A percentile compares a stretch with the other conserved stretches of the same genome.
Conservation (phyloP, 2,329 filamentous ascomycete genomes). For the Atkinsonella hypoxylon region DNA sequence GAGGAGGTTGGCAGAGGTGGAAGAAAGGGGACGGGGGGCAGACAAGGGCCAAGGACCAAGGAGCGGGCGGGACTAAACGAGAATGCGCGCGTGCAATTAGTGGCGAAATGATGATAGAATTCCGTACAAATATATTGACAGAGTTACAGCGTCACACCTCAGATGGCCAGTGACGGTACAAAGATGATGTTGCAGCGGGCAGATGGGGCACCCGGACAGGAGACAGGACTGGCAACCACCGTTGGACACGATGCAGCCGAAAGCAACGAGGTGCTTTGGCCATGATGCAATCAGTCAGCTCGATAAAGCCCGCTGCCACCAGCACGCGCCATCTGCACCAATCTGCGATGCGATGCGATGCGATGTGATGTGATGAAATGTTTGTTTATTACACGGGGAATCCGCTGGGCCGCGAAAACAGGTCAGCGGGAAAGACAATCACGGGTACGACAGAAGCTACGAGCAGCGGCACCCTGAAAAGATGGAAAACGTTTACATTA, state of each 20-base stretch:
- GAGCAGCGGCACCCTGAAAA: background rate
- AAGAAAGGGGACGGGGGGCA: too few species aligned
- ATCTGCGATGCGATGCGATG: background rate
- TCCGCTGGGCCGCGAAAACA: background rate
- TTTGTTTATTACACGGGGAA: constrained; percentile 1
- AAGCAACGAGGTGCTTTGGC: background rate
- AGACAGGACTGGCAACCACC: background rate
- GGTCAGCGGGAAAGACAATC: constrained; percentile 1
- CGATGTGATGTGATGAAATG: background rate
- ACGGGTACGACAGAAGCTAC: background rate
- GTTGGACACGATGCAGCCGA: background rate
- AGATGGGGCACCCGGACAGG: too few species aligned
- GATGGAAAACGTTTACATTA: background rate
- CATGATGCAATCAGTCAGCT: background rate
- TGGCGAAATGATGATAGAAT: constrained; percentile 1
- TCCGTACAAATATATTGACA: background rate
- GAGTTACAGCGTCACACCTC: too few species aligned
- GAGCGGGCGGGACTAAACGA: background rate
- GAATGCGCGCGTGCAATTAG: background rate
- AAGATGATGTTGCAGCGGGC: too few species aligned
- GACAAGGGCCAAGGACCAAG: background rate
- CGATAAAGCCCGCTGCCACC: background rate
- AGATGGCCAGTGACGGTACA: too few species aligned
- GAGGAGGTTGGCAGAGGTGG: background rate
- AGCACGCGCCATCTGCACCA: background rate